A percentile compares a stretch with the other conserved stretches of the same genome.
Evolutionary conservation across 805 yeast genomes (phyloP).

Genomic region (Ogataea nonfermentans): DNA sequence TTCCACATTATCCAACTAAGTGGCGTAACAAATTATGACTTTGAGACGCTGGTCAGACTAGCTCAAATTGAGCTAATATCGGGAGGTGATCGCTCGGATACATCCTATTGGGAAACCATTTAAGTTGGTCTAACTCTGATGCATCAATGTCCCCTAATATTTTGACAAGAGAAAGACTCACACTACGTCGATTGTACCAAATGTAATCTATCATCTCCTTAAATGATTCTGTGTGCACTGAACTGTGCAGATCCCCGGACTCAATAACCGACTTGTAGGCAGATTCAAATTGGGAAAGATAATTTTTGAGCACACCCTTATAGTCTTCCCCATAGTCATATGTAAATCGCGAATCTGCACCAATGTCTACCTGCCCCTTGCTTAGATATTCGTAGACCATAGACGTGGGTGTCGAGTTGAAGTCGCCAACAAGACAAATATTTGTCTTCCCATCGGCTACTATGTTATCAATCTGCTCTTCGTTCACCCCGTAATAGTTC

Average conservation of each 20-base stretch:
- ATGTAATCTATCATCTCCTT: conserved; percentile 58
- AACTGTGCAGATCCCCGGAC: conserved; percentile 26
- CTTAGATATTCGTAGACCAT: conserved; percentile 45
- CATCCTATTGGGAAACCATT: conserved; percentile 52
- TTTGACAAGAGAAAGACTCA: conserved; percentile 38
- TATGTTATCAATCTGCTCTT: conserved; percentile 12
- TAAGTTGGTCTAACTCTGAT: conserved; percentile 30
- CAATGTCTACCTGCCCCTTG: conserved; percentile 26
- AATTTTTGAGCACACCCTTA: conserved; percentile 11
- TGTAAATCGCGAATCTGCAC: conserved; percentile 20
- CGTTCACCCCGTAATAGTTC: conserved; percentile 16
- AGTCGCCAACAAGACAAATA: conserved; percentile 54
- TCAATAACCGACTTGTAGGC: conserved; percentile 30
- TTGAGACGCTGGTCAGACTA: not conserved
- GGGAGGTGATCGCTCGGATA: conserved; percentile 55
- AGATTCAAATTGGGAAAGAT: conserved; percentile 25
- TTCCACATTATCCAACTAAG: no score
- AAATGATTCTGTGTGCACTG: conserved; percentile 49
- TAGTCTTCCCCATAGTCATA: conserved; percentile 22
- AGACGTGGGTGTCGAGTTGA: conserved; percentile 51
- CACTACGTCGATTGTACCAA: conserved; percentile 43
- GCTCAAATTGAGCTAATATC: conserved; percentile 26
- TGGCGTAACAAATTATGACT: no score
- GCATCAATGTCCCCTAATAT: conserved; percentile 52
- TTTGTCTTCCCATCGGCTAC: conserved; percentile 30